A percentile compares a stretch with the other conserved stretches of the same genome.
Conservation (phyloP, 1,139 yeast species). For the Geotrichum reessii region DNA sequence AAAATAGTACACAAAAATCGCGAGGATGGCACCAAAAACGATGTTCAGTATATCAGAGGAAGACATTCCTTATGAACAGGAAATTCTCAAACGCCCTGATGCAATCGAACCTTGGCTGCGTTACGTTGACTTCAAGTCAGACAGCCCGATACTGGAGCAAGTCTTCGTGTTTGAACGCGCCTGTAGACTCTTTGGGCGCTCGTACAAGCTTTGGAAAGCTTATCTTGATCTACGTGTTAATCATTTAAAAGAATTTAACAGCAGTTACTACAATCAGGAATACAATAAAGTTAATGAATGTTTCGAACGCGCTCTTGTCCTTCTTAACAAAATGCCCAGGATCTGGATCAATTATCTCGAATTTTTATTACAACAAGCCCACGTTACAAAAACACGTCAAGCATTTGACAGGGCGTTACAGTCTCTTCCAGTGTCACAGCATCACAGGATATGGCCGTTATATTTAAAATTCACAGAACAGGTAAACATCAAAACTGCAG, state of each 20-base stretch:
- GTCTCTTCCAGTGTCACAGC: slow-evolving; percentile 48
- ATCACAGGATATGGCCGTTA: slow-evolving; percentile 55
- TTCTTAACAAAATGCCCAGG: slow-evolving; percentile 44
- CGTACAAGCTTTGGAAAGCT: slow-evolving; percentile 52
- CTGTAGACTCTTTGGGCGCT: slow-evolving; percentile 43
- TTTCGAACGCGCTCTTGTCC: slow-evolving; percentile 47
- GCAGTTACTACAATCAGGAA: slow-evolving; percentile 33
- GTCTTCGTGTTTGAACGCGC: slow-evolving; percentile 53
- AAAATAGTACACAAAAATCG: not conserved
- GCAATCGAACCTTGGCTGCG: slow-evolving; percentile 49
- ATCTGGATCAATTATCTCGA: slow-evolving; percentile 55
- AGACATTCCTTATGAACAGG: slow-evolving; percentile 46
- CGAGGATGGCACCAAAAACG: not conserved
- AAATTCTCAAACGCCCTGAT: slow-evolving; percentile 43
- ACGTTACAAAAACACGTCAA: slow-evolving; percentile 44
- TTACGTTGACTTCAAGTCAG: slow-evolving; percentile 43
- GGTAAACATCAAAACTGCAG: slow-evolving; percentile 44
- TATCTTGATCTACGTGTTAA: slow-evolving; percentile 44
- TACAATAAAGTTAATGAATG: slow-evolving; percentile 38
- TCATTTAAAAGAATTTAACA: slow-evolving; percentile 33
- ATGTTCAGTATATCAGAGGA: slow-evolving; percentile 21
- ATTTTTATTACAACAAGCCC: slow-evolving; percentile 40
- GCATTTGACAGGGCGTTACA: slow-evolving; percentile 52
- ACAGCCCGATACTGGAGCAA: slow-evolving; percentile 35
- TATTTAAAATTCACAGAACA: slow-evolving; percentile 44